Evolutionary conservation across 192 early-diverging fungal genomes (phyloP).

Genomic region (Coemansia sp.): DNA sequence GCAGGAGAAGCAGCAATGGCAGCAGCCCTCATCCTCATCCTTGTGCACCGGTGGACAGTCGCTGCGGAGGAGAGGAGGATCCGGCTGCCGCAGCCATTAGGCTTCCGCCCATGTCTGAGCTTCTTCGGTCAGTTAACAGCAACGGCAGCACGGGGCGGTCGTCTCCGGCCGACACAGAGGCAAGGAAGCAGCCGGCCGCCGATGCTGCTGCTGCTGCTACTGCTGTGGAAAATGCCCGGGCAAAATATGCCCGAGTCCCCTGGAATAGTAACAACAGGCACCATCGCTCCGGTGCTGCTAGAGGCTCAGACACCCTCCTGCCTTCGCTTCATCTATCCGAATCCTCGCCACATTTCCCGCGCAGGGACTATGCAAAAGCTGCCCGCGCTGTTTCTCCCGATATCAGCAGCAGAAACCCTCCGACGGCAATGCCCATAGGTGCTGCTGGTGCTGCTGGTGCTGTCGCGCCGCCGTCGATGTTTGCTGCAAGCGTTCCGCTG

Average conservation of each 20-base stretch:
- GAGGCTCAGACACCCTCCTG: no score
- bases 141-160: no score
- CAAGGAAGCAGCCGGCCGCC: background rate
- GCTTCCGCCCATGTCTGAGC: slow-evolving; percentile 46
- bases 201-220: background rate
- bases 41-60: background rate
- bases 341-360: no score
- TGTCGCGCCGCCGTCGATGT: background rate
- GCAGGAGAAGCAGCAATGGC: background rate
- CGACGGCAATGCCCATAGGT: background rate
- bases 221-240: background rate
- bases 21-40: no score
- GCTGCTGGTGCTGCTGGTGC: background rate
- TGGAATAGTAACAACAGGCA: background rate
- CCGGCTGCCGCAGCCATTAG: slow-evolving; percentile 2
- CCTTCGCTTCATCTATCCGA: no score
- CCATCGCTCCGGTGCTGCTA: background rate
- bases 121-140: slow-evolving; percentile 17
- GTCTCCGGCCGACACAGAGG: no score
- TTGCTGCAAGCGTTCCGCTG: background rate
- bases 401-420: background rate
- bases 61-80: background rate
- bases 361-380: no score
- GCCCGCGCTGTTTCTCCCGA: no score
- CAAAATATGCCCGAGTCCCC: slow-evolving; percentile 4